A percentile compares a stretch with the other conserved stretches of the same genome.
phyloP scores from a whole-genome alignment of 108 stramenopile species.

The Conticribra weissflogii region DNA sequence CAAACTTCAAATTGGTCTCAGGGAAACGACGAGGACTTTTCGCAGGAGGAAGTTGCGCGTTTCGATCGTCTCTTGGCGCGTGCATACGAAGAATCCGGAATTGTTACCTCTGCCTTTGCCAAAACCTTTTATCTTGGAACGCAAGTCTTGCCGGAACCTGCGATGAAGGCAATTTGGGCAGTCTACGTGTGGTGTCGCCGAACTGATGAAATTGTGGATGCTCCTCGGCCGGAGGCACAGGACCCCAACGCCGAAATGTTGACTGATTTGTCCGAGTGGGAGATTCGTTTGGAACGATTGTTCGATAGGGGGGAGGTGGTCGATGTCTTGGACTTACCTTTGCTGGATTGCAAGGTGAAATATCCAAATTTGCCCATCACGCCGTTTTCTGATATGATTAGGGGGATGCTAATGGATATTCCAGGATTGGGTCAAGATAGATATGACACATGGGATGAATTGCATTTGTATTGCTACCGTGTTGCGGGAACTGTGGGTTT shows the following conservation, averaged over 20 bases:
- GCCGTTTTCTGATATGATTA: constrained; percentile 95
- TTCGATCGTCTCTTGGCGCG: constrained; percentile 58
- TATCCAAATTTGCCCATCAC: constrained; percentile 89
- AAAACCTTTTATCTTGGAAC: constrained; percentile 98
- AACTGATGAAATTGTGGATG: constrained; percentile 98
- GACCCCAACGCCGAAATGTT: constrained; percentile 81
- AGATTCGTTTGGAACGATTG: constrained; percentile 81
- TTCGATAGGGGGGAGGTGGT: constrained; percentile 82
- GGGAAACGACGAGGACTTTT: constrained; percentile 26
- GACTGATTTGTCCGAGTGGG: constrained; percentile 83
- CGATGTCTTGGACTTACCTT: constrained; percentile 92
- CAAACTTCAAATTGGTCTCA: constrained; percentile 7
- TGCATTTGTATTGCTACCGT: constrained; percentile 96
- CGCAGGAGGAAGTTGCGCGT: constrained; percentile 39
- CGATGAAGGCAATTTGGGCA: constrained; percentile 91
- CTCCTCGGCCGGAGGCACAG: constrained; percentile 67
- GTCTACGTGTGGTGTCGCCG: constrained; percentile 98
- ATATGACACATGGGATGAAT: constrained; percentile 92
- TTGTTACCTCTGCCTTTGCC: constrained; percentile 93
- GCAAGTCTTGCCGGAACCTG: constrained; percentile 69
- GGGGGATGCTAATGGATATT: constrained; percentile 98
- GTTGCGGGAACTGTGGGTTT: constrained; percentile 97
- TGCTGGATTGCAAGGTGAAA: constrained; percentile 84
- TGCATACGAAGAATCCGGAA: constrained; percentile 93
- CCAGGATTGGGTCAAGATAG: constrained; percentile 91